These are phyloP conservation scores for Martiniozyma abietophila DNA, from an alignment of 805 yeast species.

Conservation along the genomic window DNA sequence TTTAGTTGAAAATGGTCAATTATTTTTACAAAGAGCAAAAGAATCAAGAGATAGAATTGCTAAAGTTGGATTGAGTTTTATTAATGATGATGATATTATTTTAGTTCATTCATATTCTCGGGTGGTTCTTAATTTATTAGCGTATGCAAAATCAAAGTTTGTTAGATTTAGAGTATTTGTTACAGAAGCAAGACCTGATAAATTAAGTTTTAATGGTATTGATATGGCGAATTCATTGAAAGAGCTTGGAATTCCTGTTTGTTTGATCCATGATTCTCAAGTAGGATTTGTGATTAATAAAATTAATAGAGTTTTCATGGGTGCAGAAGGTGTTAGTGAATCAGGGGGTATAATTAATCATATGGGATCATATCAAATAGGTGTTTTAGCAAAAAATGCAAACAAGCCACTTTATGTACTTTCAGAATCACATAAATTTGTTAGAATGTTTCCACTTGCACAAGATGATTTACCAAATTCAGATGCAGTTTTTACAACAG, in stretches of 20 bases:
- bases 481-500: slow-evolving; percentile 35
- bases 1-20: slow-evolving; percentile 85
- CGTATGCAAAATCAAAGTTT: slow-evolving; percentile 66
- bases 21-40: slow-evolving; percentile 86
- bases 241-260: slow-evolving; percentile 72
- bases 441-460: slow-evolving; percentile 88
- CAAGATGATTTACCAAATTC: slow-evolving; percentile 74
- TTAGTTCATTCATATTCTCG: slow-evolving; percentile 89
- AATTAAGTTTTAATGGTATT: slow-evolving; percentile 66
- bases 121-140: slow-evolving; percentile 70
- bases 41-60: slow-evolving; percentile 84
- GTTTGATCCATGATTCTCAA: slow-evolving; percentile 83
- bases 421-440: slow-evolving; percentile 92
- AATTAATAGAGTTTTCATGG: slow-evolving; percentile 88
- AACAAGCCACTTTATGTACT: slow-evolving; percentile 92
- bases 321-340: slow-evolving; percentile 99
- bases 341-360: slow-evolving; percentile 96
- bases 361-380: slow-evolving; percentile 91
- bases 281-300: slow-evolving; percentile 88
- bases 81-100: slow-evolving; percentile 85
- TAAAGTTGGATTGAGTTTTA: slow-evolving; percentile 76
- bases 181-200: slow-evolving; percentile 86
- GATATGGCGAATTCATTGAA: slow-evolving; percentile 62
- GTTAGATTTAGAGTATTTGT: slow-evolving; percentile 84
- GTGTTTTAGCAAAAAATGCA: slow-evolving; percentile 82